Evolutionary conservation across 345 rosid genomes (phyloP), one percentile per base, ranked within the genome.

Genomic region (sweet orange (Citrus sinensis)): DNA sequence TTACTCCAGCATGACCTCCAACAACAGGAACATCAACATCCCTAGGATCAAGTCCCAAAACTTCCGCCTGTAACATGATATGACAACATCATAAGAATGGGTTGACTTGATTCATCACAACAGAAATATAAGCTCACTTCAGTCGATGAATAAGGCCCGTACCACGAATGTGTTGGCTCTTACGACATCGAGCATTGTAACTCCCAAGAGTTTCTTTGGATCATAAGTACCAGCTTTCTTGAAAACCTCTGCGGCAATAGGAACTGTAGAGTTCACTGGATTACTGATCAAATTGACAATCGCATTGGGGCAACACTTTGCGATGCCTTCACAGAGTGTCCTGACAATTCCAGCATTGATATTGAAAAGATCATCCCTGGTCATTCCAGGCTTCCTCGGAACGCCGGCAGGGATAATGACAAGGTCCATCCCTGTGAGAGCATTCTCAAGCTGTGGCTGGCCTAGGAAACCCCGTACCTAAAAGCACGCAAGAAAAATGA

Each of bases 1-100:
- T 94, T 78, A 94, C 94, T 77, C 98, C 98, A 0, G 98, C 85
- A 79, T 97, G 99, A 75, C 99, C 99, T 29, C 97, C 99, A 66
- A 94, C 95, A 49, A 97, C 99, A 17, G 99, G 99, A 80, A 93
- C 98, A 84, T 91, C 92, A 13, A 94, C 98, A 81, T 92, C 94
- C 85, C 97, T 87, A 46, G 98, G 99, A 87, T 96, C 97, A 81
- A 93, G 93, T 62, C 98, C 98, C 80, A 97, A 86, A 81, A 94
- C 94, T 86, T 97, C 99, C 34, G 98, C 99, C 99, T 96, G 86
- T 59, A 83, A 24, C 58, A 25, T 69, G 64, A 66, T 29, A 7
- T 24, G 58, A 67, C 17, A 40, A 17, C 27, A 71, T 14, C 6
- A 63, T 5, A 6, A 34, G 10, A 56, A 30, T 63, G 9, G 46